A percentile compares a stretch with the other conserved stretches of the same genome.
Conservation (phyloP, 257 asterid genomes). For the Scutellaria barbata region DNA sequence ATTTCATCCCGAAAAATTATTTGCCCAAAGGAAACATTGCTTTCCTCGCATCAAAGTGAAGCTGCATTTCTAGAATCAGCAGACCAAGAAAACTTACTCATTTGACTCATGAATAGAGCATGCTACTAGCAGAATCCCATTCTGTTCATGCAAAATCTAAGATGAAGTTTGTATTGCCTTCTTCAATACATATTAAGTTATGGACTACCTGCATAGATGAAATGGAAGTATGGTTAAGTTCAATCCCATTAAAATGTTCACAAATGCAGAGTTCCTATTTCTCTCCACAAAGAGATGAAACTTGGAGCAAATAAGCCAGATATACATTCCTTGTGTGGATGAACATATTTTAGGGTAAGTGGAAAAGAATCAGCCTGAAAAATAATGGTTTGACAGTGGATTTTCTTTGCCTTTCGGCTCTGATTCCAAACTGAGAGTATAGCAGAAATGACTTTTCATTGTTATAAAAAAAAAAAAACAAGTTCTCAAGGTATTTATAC, state of each 20-base stretch:
- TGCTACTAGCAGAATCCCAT: neutral
- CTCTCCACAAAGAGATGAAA: neutral
- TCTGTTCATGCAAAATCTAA: constrained; percentile 33
- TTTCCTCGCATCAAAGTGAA: neutral
- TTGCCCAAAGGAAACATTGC: neutral
- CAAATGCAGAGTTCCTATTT: neutral
- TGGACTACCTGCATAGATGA: constrained; percentile 42
- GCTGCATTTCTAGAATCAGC: neutral
- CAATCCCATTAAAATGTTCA: neutral
- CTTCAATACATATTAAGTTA: constrained; percentile 41
- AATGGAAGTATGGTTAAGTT: neutral
- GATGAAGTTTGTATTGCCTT: constrained; percentile 37
- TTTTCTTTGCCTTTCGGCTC: too few relatives aligned
- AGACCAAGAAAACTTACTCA: neutral
- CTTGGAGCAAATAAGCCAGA: neutral
- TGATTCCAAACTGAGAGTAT: too few relatives aligned
- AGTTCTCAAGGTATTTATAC: too few relatives aligned
- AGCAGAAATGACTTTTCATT: too few relatives aligned
- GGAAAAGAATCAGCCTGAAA: too few relatives aligned
- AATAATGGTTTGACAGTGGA: too few relatives aligned
- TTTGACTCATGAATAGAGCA: too few relatives aligned
- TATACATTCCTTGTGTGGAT: too few relatives aligned
- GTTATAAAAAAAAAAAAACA: too few relatives aligned
- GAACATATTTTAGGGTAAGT: too few relatives aligned
- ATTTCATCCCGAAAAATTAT: neutral